Base-by-base conservation (phyloP, 495 filamentous ascomycete genomes). In the Cryomyces minteri region DNA sequence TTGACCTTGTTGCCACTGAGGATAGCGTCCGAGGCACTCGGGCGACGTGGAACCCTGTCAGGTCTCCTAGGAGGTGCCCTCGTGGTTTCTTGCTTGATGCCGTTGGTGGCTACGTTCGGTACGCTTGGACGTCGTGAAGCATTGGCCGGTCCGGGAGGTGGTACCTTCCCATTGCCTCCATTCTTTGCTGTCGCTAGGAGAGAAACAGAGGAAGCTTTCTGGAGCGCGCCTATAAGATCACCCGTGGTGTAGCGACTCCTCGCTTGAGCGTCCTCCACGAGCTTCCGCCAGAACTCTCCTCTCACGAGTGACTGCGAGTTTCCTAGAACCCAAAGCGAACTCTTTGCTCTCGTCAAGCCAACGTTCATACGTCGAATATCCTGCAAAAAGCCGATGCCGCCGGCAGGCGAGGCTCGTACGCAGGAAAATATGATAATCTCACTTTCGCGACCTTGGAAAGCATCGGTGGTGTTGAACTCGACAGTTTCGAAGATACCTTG, bases 331-430 rank as follows among this genome's bases (percentile, higher is more conserved):
- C 86, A 98, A 29, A 98, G 70, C 3, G 87, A 94, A 10, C 82
- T 92, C 56, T 93, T 94, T 8, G 90, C 92, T 68, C 90, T 77
- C 6, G 90, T 98, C 39, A 98, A 67, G 65, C 90, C 90, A 56
- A 98, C 90, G 64, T 98, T 98, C 90, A 98, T 98, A 74, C 90
- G 90, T 43, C 90, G 78, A 56, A 98, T 93, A 64, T 98, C 90
- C 39, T 81, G 78, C 70, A 98, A 78, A 74, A 98, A 98, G 70
- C 90, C 90, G 56, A 98, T 94, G 54, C 92, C 85, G 31, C 86
- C 85, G 31, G 77, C 82, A 8, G 75, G 67, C 11, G 83, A 88
- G 32, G 90, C 87, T 62, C 90, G 77, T 32, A 98, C 90, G 59
- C 90, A 98, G 42, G 92, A 96, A 66, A 98, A 98, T 47, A 98